Evolutionary conservation across 2,329 filamentous ascomycete genomes (phyloP).

Genomic region (Venturia oleaginea): DNA sequence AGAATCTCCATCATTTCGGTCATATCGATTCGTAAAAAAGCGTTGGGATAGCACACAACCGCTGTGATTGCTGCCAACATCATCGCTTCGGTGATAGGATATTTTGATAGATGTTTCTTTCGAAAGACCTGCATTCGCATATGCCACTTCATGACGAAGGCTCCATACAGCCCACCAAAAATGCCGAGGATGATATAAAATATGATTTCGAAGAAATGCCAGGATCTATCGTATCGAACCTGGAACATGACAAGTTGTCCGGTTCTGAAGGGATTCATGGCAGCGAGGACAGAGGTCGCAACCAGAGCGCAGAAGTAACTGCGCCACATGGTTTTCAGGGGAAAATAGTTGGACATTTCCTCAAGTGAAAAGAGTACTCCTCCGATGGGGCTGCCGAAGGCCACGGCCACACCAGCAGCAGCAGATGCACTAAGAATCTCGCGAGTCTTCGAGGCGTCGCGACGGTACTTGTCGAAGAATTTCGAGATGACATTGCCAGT

Average conservation of each 20-base stretch:
- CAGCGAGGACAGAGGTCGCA: slow-evolving; percentile 81
- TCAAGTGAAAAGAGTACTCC: slow-evolving; percentile 86
- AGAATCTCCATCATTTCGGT: slow-evolving; percentile 98
- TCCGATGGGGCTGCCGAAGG: slow-evolving; percentile 94
- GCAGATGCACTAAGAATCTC: slow-evolving; percentile 93
- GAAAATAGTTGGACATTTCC: slow-evolving; percentile 96
- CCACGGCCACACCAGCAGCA: slow-evolving; percentile 89
- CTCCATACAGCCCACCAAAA: slow-evolving; percentile 91
- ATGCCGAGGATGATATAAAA: slow-evolving; percentile 89
- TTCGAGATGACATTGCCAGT: slow-evolving; percentile 93
- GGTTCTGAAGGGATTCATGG: slow-evolving; percentile 95
- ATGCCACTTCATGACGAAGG: slow-evolving; percentile 98
- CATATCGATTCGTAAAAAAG: slow-evolving; percentile 94
- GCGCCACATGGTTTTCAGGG: slow-evolving; percentile 93
- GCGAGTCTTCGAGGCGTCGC: slow-evolving; percentile 85
- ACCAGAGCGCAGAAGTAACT: slow-evolving; percentile 97
- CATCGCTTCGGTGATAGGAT: slow-evolving; percentile 79
- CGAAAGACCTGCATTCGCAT: slow-evolving; percentile 82
- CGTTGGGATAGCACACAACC: slow-evolving; percentile 92
- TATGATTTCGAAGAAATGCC: slow-evolving; percentile 94
- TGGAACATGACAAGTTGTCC: slow-evolving; percentile 99
- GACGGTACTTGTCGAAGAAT: slow-evolving; percentile 84
- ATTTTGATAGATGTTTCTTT: slow-evolving; percentile 79
- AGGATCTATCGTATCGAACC: slow-evolving; percentile 86
- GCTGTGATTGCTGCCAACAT: slow-evolving; percentile 75